phyloP scores from a whole-genome alignment of 331 rosid genomes.

The Phaseolus coccineus region DNA sequence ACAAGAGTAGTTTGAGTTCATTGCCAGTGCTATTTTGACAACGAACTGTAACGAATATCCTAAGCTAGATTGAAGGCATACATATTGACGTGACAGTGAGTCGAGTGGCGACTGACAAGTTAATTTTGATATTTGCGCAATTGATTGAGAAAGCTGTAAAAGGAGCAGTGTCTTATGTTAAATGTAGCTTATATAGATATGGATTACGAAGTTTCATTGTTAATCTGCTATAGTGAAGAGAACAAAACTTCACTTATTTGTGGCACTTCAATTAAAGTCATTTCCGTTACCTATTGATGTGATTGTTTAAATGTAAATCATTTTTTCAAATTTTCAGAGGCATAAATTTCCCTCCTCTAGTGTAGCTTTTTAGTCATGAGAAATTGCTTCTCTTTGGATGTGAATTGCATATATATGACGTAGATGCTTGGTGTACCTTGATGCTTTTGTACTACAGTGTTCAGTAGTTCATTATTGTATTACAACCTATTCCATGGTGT shows the following conservation, averaged over 20 bases:
- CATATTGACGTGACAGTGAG: conserved; percentile 4
- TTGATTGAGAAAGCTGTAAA: conserved; percentile 28
- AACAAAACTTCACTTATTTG: conserved; percentile 15
- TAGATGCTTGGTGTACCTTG: conserved; percentile 37
- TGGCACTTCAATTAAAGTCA: neutral
- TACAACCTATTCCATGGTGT: conserved; percentile 2
- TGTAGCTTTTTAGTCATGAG: neutral
- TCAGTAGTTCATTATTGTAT: conserved; percentile 13
- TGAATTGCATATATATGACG: conserved; percentile 4
- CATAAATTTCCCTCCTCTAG: conserved; percentile 13
- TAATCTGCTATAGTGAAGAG: conserved; percentile 32
- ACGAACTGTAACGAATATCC: conserved; percentile 14
- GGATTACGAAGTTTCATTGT: neutral
- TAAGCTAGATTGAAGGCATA: neutral
- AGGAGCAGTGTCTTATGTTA: conserved; percentile 21
- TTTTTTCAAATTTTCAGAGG: conserved; percentile 1
- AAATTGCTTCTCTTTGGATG: conserved; percentile 40
- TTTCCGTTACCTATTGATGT: conserved; percentile 33
- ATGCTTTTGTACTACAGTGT: conserved; percentile 10
- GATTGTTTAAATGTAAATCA: neutral
- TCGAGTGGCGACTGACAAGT: neutral
- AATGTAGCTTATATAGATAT: neutral
- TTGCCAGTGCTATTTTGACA: conserved; percentile 11
- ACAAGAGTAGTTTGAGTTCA: conserved; percentile 24
- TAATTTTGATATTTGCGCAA: conserved; percentile 13